phyloP scores from a whole-genome alignment of 352 stramenopile species.

The Plasmopara halstedii region DNA sequence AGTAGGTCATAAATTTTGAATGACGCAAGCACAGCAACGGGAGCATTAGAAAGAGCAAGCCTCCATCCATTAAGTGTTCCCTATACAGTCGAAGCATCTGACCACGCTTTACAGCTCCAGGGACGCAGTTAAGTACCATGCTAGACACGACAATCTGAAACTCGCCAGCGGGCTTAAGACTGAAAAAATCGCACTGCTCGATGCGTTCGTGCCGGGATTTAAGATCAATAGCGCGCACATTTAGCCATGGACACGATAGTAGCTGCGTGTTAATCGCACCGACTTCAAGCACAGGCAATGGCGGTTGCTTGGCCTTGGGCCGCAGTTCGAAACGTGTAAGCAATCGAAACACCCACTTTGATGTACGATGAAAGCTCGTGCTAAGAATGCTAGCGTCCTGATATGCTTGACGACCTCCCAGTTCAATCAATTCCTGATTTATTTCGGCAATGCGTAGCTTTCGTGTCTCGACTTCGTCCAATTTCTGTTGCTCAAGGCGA shows the following conservation, averaged over 20 bases:
- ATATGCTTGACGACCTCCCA: slow-evolving; percentile 90
- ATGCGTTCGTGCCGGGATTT: slow-evolving; percentile 87
- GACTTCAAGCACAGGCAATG: slow-evolving; percentile 70
- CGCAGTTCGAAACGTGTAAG: slow-evolving; percentile 73
- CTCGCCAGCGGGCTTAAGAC: slow-evolving; percentile 43
- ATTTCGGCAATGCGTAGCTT: slow-evolving; percentile 40
- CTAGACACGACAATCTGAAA: slow-evolving; percentile 92
- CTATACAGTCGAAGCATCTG: slow-evolving; percentile 65
- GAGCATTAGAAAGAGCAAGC: slow-evolving; percentile 69
- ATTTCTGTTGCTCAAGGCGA: slow-evolving; percentile 36
- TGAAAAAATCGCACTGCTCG: slow-evolving; percentile 90
- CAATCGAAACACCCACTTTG: slow-evolving; percentile 92
- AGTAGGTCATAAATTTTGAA: slow-evolving; percentile 71
- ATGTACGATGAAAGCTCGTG: slow-evolving; percentile 92
- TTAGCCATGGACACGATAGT: slow-evolving; percentile 88
- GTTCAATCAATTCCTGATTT: slow-evolving; percentile 65
- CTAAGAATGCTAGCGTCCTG: slow-evolving; percentile 93
- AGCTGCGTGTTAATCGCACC: slow-evolving; percentile 96
- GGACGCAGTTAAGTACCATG: slow-evolving; percentile 96
- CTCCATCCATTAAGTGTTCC: slow-evolving; percentile 41
- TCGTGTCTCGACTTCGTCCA: slow-evolving; percentile 15
- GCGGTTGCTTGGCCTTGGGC: slow-evolving; percentile 55
- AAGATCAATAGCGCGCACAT: slow-evolving; percentile 94
- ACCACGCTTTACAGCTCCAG: slow-evolving; percentile 74
- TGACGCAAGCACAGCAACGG: slow-evolving; percentile 67